phyloP scores from a whole-genome alignment of 768 basidiomycete species.

The Hydnum rufescens region DNA sequence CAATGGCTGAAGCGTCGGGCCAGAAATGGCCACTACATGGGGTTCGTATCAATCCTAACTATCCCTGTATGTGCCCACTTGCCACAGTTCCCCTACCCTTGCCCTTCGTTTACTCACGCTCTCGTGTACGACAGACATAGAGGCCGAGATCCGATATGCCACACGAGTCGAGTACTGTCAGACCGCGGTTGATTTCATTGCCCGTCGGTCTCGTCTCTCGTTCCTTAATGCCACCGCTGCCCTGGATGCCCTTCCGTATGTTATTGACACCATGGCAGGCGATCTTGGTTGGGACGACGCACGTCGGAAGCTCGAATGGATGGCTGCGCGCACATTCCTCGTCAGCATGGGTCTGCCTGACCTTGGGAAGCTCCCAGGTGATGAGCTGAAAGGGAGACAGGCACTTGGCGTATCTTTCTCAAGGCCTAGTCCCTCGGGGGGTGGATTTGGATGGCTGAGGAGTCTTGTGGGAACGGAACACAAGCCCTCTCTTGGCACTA shows the following conservation, averaged over 20 bases:
- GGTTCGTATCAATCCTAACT: slow-evolving; percentile 41
- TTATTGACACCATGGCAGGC: slow-evolving; percentile 79
- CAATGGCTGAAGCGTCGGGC: slow-evolving; percentile 58
- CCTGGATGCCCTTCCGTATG: slow-evolving; percentile 60
- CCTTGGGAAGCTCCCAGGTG: background rate
- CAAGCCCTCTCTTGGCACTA: background rate
- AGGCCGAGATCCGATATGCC: slow-evolving; percentile 85
- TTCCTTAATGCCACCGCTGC: slow-evolving; percentile 85
- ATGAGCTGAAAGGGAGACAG: background rate
- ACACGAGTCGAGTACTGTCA: slow-evolving; percentile 78
- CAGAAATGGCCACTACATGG: slow-evolving; percentile 77
- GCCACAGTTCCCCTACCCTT: background rate
- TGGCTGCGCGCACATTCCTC: slow-evolving; percentile 46
- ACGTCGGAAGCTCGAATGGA: slow-evolving; percentile 38
- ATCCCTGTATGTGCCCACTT: slow-evolving; percentile 40
- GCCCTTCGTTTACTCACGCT: background rate
- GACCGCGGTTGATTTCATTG: slow-evolving; percentile 84
- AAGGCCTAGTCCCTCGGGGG: too few relatives aligned
- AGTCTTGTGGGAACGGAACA: background rate
- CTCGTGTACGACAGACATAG: slow-evolving; percentile 37
- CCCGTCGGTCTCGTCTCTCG: slow-evolving; percentile 77
- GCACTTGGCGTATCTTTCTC: background rate
- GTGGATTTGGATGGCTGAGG: background rate
- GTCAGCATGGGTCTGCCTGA: slow-evolving; percentile 62
- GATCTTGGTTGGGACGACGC: slow-evolving; percentile 60